phyloP scores from a whole-genome alignment of 768 basidiomycete species.

The Xerocomus potaroensis region DNA sequence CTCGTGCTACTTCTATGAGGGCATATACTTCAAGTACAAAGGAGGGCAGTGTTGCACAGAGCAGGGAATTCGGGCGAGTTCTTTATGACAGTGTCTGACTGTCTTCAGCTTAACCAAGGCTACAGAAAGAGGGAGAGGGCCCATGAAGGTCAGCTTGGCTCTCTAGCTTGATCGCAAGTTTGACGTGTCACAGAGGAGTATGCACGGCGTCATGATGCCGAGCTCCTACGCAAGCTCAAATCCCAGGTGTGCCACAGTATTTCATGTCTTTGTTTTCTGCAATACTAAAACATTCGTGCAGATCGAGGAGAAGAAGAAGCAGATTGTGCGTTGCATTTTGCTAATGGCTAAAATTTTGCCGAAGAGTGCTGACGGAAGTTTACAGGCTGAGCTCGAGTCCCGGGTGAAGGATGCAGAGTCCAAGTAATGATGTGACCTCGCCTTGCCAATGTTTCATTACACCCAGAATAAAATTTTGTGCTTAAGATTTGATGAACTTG shows the following conservation, averaged over 20 bases:
- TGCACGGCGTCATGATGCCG: conserved; percentile 52
- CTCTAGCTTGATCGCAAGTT: not conserved
- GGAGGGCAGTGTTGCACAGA: conserved; percentile 60
- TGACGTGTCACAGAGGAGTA: conserved; percentile 52
- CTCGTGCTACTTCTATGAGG: conserved; percentile 32
- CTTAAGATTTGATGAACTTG: too few species aligned
- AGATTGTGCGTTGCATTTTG: conserved; percentile 27
- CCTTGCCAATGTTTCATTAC: conserved; percentile 2
- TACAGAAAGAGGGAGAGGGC: conserved; percentile 72
- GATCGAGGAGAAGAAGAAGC: conserved; percentile 30
- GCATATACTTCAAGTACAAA: conserved; percentile 36
- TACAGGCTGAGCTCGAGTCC: conserved; percentile 30
- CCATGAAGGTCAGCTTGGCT: conserved; percentile 46
- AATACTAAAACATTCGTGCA: conserved; percentile 4
- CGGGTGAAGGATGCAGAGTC: conserved; percentile 20
- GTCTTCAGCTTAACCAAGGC: not conserved
- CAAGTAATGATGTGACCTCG: conserved; percentile 15
- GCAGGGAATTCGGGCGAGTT: conserved; percentile 57
- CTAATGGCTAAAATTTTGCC: conserved; percentile 9
- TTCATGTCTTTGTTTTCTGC: too few species aligned
- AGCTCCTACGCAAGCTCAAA: conserved; percentile 56
- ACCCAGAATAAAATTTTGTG: not conserved
- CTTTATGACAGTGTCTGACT: not conserved
- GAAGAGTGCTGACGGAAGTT: conserved; percentile 10
- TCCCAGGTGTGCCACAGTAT: conserved; percentile 44